phyloP scores from a whole-genome alignment of 257 asterid genomes.

The Solanum acaule region DNA sequence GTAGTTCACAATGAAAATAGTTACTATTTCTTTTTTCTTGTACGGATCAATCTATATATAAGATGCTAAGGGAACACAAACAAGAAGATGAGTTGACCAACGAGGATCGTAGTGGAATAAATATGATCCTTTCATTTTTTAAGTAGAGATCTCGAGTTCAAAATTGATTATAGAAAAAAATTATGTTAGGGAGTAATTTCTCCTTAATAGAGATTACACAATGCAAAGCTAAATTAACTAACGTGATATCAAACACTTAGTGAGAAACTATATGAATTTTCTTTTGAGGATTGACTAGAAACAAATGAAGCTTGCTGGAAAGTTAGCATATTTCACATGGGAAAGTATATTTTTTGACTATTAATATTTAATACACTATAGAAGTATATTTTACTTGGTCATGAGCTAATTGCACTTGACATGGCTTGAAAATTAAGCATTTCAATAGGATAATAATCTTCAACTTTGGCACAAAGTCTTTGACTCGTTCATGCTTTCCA shows the following conservation, averaged over 20 bases:
- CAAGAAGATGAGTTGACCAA: not conserved
- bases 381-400: not conserved
- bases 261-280: not conserved
- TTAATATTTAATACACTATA: not conserved
- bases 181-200: rapidly evolving
- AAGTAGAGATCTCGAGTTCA: not conserved
- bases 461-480: not conserved
- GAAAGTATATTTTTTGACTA: not conserved
- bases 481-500: not conserved
- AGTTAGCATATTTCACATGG: not conserved
- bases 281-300: not conserved
- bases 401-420: not conserved
- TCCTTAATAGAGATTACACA: rapidly evolving
- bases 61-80: not conserved
- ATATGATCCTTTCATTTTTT: not conserved
- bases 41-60: not conserved
- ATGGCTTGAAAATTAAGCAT: not conserved
- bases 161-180: rapidly evolving
- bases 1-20: not conserved
- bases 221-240: no score
- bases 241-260: not conserved
- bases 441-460: not conserved
- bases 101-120: not conserved
- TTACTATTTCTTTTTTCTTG: not conserved
- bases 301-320: not conserved